A percentile compares a stretch with the other conserved stretches of the same genome.
Conservation (phyloP, 176 grass and related monocot genomes). For the Paspalum vaginatum region DNA sequence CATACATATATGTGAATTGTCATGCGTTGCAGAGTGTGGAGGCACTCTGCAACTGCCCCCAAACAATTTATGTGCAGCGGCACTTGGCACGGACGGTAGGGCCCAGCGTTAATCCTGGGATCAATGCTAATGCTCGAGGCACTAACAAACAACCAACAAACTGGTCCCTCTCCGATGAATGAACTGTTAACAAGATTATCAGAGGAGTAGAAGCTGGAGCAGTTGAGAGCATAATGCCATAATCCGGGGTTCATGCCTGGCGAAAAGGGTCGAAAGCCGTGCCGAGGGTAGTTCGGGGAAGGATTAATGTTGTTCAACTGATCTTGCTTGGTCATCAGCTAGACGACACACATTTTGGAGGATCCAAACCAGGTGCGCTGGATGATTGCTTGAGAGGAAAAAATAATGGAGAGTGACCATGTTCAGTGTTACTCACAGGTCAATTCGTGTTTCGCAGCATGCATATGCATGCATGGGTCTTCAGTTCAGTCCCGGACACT, state of each 20-base stretch:
- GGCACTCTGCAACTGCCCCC: conserved; percentile 21
- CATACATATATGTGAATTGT: neutral
- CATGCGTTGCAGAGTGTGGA: neutral
- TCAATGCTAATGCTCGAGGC: neutral
- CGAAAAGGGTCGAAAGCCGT: neutral
- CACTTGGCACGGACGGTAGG: conserved; percentile 53
- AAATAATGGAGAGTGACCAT: conserved; percentile 10
- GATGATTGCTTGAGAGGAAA: conserved; percentile 9
- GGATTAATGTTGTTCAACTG: conserved; percentile 7
- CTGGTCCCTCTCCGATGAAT: neutral
- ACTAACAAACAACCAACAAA: neutral
- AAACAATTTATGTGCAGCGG: conserved; percentile 22
- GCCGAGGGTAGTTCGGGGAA: neutral
- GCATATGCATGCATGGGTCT: neutral
- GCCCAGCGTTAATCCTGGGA: conserved; percentile 23
- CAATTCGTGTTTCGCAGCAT: neutral
- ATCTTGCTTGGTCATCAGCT: conserved; percentile 27
- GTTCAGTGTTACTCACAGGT: conserved; percentile 33
- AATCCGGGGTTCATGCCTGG: conserved; percentile 23
- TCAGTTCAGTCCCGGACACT: neutral
- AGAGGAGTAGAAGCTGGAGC: conserved; percentile 1
- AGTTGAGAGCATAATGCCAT: conserved; percentile 13
- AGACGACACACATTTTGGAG: conserved; percentile 16
- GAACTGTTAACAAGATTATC: conserved; percentile 24
- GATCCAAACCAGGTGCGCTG: conserved; percentile 4